Evolutionary conservation across 2,329 filamentous ascomycete genomes (phyloP), one percentile per base, ranked within the genome.

Genomic region (Meredithiella fracta): DNA sequence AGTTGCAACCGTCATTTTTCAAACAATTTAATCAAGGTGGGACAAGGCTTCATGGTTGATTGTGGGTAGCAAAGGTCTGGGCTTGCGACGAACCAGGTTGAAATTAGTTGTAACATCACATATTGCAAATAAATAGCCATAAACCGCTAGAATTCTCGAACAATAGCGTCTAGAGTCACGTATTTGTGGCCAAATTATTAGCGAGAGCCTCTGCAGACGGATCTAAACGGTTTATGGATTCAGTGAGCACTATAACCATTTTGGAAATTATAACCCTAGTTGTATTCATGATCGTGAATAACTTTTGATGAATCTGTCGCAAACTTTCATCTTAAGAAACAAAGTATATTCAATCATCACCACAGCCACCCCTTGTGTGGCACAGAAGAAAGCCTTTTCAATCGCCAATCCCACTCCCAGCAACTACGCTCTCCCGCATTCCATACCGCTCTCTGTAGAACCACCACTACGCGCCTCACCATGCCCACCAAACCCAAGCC

Each of bases 121-220:
- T 22, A 25, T 49, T 49, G 44, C 23, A 49, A n/a, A 26, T 49
- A 49, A 49, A 49, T 49, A 49, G 22, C 22, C 23, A 49, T 49
- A 25, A 49, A 49, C 17, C 11, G 11, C 11, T 15, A 8, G 4
- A 49, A 23, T n/a, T 14, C 44, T 25, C 22, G 22, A 15, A 26
- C 22, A 26, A 25, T 49, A 8, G 5, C 22, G 44, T 49, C 11
- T 26, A 49, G 44, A 49, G 44, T 11, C 20, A 26, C n/a, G 44
- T 17, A 14, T n/a, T 2, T 14, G 44, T 49, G 44, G 44, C 23
- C 11, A 26, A 26, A 20, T 3, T 26, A 26, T 15, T n/a, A n/a
- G n/a, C n/a, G n/a, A n/a, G 9, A 29, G 3, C 11, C 11, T 49
- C 22, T 22, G 15, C 17, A 5, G 40, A 49, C 17, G 14, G 40